Evolutionary conservation across 2,329 filamentous ascomycete species (phyloP), one percentile per base, ranked within the genome.

Genomic region (Neoascochyta sp.): DNA sequence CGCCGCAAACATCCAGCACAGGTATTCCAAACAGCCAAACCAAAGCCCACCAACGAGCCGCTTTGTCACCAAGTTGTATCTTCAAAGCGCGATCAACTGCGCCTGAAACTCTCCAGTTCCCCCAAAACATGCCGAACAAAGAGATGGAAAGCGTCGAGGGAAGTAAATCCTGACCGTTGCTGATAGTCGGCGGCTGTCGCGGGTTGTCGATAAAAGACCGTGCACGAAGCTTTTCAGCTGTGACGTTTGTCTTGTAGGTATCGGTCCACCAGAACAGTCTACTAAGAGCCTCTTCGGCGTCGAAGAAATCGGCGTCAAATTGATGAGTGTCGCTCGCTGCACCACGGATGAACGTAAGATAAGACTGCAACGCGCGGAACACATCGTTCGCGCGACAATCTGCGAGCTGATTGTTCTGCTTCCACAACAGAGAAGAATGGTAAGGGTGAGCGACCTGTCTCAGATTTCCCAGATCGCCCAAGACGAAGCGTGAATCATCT

Each of bases 401-500:
- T 1, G 12, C 9, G 13, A 54, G 24, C 22, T 58, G 54, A 4
- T 34, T 12, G 12, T 49, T 50, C 9, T 47, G 40, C 8, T n/a
- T 34, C 53, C 50, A 58, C 3, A 54, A 28, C 7, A 37, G 32
- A 0, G 52, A 50, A 1, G 38, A 34, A 22, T 56, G 50, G 20
- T 51, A 62, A 4, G 54, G 48, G 29, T 64, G 61, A 3, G 35
- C 18, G 1, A 50, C 5, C 4, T 62, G 36, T 9, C 60, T 49
- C 6, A 62, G 39, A 14, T 61, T 63, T 2, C 62, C 60, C 5
- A 64, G 43, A 27, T 64, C 62, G 17, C 54, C 61, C 2, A 63
- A 35, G 6, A 60, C 29, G 57, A 55, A 63, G 14, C 49, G 31
- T 3, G 34, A 27, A 4, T 37, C 18, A 7, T 44, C 36, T 25